Conservation (phyloP, 2,329 filamentous ascomycete species). For the Fusarium vanettenii region DNA sequence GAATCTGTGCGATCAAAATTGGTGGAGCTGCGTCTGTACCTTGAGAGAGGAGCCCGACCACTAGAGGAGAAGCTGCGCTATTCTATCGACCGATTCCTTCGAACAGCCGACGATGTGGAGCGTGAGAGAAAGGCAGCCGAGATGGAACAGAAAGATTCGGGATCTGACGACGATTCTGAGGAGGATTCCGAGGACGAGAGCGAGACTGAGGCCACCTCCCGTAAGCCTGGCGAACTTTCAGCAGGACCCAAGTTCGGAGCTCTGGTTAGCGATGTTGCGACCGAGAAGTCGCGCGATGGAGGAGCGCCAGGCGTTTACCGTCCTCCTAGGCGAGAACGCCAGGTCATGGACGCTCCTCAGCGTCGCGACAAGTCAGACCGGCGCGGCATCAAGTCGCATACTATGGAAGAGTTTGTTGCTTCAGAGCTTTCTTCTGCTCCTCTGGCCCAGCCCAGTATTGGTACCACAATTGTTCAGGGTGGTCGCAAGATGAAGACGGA, state of each 20-base stretch:
- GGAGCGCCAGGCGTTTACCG: conserved; percentile 80
- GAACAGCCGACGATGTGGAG: conserved; percentile 82
- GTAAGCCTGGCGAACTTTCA: conserved; percentile 42
- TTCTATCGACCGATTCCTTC: conserved; percentile 94
- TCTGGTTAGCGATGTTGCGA: conserved; percentile 49
- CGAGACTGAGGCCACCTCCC: conserved; percentile 44
- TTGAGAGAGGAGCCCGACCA: conserved; percentile 92
- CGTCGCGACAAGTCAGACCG: conserved; percentile 69
- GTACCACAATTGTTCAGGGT: conserved; percentile 84
- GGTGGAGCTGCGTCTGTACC: conserved; percentile 89
- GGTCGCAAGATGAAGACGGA: conserved; percentile 84
- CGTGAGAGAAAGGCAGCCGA: conserved; percentile 54
- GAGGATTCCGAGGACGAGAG: conserved; percentile 53
- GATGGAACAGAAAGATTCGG: conserved; percentile 41
- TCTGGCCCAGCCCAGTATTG: conserved; percentile 87
- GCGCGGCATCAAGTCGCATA: conserved; percentile 78
- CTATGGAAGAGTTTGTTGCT: conserved; percentile 91
- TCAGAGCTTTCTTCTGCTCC: conserved; percentile 87
- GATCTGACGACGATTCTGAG: conserved; percentile 44
- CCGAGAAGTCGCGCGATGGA: conserved; percentile 44
- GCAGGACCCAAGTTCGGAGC: conserved; percentile 48
- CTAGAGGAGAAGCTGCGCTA: conserved; percentile 92
- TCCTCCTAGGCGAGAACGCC: conserved; percentile 88
- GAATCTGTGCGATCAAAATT: conserved; percentile 82
- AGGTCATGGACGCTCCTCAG: conserved; percentile 80